phyloP scores from a whole-genome alignment of 768 basidiomycete species.

The Collybiopsis confluens region DNA sequence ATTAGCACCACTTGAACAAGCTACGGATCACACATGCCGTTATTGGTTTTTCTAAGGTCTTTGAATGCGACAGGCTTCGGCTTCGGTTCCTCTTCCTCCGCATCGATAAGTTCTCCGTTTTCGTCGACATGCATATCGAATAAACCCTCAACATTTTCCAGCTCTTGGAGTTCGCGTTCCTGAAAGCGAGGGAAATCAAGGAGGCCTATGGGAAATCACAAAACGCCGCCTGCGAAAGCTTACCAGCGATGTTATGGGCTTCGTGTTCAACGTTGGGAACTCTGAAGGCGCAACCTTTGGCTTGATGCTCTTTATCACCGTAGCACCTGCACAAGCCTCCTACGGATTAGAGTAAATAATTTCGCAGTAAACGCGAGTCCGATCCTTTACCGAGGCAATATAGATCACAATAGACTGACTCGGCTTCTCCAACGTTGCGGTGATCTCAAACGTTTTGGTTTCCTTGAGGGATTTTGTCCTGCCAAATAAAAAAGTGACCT shows the following conservation, averaged over 20 bases:
- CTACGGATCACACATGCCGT: background rate
- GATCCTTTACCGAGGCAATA: constrained; percentile 52
- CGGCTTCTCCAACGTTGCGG: constrained; percentile 61
- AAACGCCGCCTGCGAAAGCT: constrained; percentile 9
- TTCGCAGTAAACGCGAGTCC: no score
- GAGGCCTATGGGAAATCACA: no score
- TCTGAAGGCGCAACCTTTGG: constrained; percentile 48
- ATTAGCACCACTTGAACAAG: background rate
- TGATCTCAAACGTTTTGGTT: constrained; percentile 56
- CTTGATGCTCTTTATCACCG: constrained; percentile 48
- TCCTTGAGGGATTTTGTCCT: constrained; percentile 69
- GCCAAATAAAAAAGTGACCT: background rate
- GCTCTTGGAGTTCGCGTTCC: constrained; percentile 63
- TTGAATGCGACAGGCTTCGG: constrained; percentile 20
- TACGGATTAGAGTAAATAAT: constrained; percentile 28
- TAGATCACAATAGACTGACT: constrained; percentile 65
- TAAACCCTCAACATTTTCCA: constrained; percentile 67
- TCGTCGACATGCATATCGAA: constrained; percentile 53
- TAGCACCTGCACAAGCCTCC: constrained; percentile 74
- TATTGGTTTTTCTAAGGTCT: constrained; percentile 30
- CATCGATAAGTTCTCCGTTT: constrained; percentile 25
- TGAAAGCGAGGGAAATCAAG: constrained; percentile 20
- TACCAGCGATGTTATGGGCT: constrained; percentile 61
- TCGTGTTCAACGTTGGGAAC: constrained; percentile 69
- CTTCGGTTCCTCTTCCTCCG: constrained; percentile 14